Base-by-base conservation (phyloP, 192 early-diverging fungal genomes). In the Chytriomyces confervae region DNA sequence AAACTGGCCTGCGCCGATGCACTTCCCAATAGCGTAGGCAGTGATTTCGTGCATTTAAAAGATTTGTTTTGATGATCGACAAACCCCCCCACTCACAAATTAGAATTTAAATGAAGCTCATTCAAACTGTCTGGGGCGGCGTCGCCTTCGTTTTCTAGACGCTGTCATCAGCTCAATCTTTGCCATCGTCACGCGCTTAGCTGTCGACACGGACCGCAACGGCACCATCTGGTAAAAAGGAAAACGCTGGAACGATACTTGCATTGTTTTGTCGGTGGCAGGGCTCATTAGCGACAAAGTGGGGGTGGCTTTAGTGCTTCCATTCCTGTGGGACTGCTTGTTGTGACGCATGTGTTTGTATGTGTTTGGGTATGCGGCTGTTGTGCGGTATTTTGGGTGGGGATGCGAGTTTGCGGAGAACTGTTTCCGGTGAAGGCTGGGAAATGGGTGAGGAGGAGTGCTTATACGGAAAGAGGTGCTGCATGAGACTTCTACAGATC, bases 1-100 rank as follows among this genome's bases (percentile, higher is more conserved):
- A 53, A 76, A 82, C 62, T 82, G 77, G n/a, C 81, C 81, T 5
- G 47, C 36, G 6, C 81, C 81, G 50, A 82, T 81, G 57, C 75
- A 68, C 63, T 76, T 68, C 1, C 80, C 80, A 13, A 81, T 72
- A 4, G 74, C 48, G 50, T 81, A 77, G 6, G 79, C 61, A 3
- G 74, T 27, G 18, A 76, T 76, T 24, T 76, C 62, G 3, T 50
- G 62, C 11, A 23, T 72, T 16, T 18, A 36, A 36, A 36, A 36
- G 36, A 1, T 36, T 36, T 36, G 36, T 36, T 36, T 36, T 36
- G 36, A 36, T 36, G 36, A 36, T 36, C 4, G 36, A 36, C 36
- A 36, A 36, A 36, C 36, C 36, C 36, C 29, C 0, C 1, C 1
- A 2, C 36, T 36, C 36, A 2, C 36, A 36, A 36, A 36, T 36